These are phyloP conservation scores for Gigaspora rosea DNA, from an alignment of 192 early-diverging fungal species.

Conservation along the genomic window DNA sequence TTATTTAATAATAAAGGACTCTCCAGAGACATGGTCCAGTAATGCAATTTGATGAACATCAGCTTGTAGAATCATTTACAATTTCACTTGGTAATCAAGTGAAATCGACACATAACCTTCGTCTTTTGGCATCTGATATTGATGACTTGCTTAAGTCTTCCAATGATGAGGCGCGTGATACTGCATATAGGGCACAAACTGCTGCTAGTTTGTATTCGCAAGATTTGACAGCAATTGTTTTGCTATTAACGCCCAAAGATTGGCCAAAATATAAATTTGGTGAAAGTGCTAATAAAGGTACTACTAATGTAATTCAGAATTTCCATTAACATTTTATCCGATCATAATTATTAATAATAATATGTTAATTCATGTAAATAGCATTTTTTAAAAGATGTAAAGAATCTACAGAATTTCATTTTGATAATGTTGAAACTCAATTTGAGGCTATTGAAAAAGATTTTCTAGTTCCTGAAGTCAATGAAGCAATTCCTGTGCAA, in stretches of 20 bases:
- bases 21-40: too few species aligned
- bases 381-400: conserved; percentile 65
- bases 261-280: conserved; percentile 59
- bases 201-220: conserved; percentile 64
- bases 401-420: conserved; percentile 77
- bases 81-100: conserved; percentile 74
- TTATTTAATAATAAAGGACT: not conserved
- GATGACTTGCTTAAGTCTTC: conserved; percentile 49
- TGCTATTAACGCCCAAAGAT: conserved; percentile 48
- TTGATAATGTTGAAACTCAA: conserved; percentile 67
- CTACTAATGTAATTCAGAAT: not conserved
- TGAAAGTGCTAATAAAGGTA: conserved; percentile 57
- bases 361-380: conserved; percentile 17
- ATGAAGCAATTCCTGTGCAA: conserved; percentile 29
- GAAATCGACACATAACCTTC: conserved; percentile 71
- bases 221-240: conserved; percentile 60
- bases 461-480: conserved; percentile 27
- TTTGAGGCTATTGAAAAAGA: conserved; percentile 55
- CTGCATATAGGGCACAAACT: conserved; percentile 70
- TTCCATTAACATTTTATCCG: not conserved
- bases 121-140: conserved; percentile 56
- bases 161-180: conserved; percentile 48
- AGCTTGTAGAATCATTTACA: conserved; percentile 73
- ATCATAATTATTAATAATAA: not conserved
- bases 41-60: conserved; percentile 8